Conservation (phyloP, 768 basidiomycete species). For the Leccinum pellstonianum region DNA sequence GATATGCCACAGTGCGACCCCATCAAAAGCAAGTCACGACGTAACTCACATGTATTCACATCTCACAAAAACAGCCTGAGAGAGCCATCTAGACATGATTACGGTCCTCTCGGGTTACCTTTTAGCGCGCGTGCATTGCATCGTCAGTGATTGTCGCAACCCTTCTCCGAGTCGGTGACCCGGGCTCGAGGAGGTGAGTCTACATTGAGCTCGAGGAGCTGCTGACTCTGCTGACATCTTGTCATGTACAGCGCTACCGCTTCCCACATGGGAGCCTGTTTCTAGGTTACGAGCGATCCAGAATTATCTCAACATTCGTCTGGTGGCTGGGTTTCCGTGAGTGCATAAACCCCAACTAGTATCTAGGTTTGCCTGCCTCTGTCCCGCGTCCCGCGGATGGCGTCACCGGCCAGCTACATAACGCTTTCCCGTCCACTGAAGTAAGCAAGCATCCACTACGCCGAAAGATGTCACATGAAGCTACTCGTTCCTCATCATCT, state of each 20-base stretch:
- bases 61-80: constrained; percentile 2
- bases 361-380: background rate
- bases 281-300: constrained; percentile 12
- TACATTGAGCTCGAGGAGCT: background rate
- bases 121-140: background rate
- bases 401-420: constrained; percentile 4
- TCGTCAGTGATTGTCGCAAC: background rate
- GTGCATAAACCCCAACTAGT: constrained; percentile 1
- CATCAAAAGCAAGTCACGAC: constrained; percentile 3
- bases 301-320: constrained; percentile 3
- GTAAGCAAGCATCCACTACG: constrained; percentile 2
- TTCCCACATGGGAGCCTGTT: constrained; percentile 15
- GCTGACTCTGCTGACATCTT: background rate
- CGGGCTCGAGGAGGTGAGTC: constrained; percentile 6
- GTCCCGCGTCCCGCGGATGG: constrained; percentile 3
- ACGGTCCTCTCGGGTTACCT: background rate
- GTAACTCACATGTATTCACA: background rate
- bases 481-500: constrained; percentile 9
- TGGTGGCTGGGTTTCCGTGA: constrained; percentile 1
- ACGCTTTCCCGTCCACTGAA: constrained; percentile 1
- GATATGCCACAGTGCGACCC: background rate
- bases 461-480: constrained; percentile 12
- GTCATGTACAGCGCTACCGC: background rate
- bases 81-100: background rate
- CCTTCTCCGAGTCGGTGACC: background rate